Evolutionary conservation across 129 eudicot species (phyloP).

Genomic region (Centaurea solstitialis): DNA sequence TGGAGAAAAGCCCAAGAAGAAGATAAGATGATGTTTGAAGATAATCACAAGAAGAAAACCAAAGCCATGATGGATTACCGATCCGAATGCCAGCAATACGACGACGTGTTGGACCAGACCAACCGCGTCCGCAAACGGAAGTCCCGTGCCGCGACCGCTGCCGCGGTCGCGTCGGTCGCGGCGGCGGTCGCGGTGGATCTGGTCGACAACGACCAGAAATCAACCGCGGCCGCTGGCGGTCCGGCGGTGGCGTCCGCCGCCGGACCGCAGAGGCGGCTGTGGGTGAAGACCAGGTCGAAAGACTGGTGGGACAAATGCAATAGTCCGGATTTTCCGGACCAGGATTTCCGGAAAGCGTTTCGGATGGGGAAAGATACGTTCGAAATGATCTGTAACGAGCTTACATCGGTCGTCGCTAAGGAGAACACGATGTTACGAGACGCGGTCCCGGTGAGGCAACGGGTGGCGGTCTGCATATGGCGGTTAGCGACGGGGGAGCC

Average conservation of each 20-base stretch:
- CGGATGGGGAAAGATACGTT: conserved; percentile 94
- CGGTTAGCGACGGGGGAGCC: conserved; percentile 97
- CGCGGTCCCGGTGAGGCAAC: conserved; percentile 84
- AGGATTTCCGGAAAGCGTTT: conserved; percentile 77
- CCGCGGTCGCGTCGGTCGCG: conserved; percentile 29
- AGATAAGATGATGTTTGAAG: conserved; percentile 48
- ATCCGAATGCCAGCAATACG: conserved; percentile 30
- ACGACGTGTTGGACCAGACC: conserved; percentile 36
- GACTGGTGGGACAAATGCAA: conserved; percentile 99
- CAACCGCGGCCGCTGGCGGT: conserved; percentile 5
- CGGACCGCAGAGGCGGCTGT: conserved; percentile 73
- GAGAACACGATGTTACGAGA: conserved; percentile 94
- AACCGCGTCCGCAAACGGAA: conserved; percentile 61
- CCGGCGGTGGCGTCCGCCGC: neutral
- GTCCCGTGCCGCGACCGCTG: conserved; percentile 38
- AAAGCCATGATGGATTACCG: conserved; percentile 59
- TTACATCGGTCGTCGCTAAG: conserved; percentile 77
- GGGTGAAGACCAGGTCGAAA: conserved; percentile 85
- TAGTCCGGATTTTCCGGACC: conserved; percentile 83
- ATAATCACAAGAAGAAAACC: conserved; percentile 44
- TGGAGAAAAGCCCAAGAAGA: conserved; percentile 39
- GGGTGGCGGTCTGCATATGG: conserved; percentile 96
- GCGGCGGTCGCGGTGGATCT: conserved; percentile 29
- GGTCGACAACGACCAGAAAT: neutral
- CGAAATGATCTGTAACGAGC: conserved; percentile 81